Evolutionary conservation across 345 rosid species (phyloP), one percentile per base, ranked within the genome.

Genomic region (Pugionium dolabratum): DNA sequence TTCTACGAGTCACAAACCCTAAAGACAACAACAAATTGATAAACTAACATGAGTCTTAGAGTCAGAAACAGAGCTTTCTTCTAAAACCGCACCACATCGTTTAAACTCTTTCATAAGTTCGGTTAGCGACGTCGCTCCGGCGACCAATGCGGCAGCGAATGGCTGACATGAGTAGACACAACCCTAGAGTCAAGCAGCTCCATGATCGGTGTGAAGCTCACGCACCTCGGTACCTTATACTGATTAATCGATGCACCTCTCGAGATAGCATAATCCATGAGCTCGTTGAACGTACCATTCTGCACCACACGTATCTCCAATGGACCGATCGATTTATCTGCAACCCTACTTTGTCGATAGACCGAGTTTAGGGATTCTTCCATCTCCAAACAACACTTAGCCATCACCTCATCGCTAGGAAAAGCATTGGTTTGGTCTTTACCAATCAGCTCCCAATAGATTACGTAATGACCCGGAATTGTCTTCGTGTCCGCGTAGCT

Each of bases 201-300:
- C 82, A 86, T 51, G 18, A 18, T 18, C 18, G 18, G 18, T 18
- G 18, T 18, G 18, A 18, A 18, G 18, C 18, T 18, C 18, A 18
- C 18, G 18, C 18, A 18, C 0, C 18, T 18, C 18, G 18, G 18
- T 18, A 18, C 18, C 18, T 18, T 92, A 66, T 89, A 92, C 57
- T 92, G 98, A 26, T 89, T 92, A 64, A 92, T 86, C 3, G 98
- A 92, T 1, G 98, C 98, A 2, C 94, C 98, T 53, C 95, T 79
- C 9, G 93, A 83, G 28, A 92, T 84, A 89, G 18, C 18, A 18
- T 18, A 18, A 0, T 18, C 18, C 18, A 18, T 18, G 18, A 18
- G 18, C 18, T 18, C 95, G 66, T 92, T 97, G 57, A 92, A 92
- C 4, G 98, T 89, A 1, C 98, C 98, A 52, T 66, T 83, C 50